Base-by-base conservation (phyloP, 2,329 filamentous ascomycete species). In the Neospermospora avenae region DNA sequence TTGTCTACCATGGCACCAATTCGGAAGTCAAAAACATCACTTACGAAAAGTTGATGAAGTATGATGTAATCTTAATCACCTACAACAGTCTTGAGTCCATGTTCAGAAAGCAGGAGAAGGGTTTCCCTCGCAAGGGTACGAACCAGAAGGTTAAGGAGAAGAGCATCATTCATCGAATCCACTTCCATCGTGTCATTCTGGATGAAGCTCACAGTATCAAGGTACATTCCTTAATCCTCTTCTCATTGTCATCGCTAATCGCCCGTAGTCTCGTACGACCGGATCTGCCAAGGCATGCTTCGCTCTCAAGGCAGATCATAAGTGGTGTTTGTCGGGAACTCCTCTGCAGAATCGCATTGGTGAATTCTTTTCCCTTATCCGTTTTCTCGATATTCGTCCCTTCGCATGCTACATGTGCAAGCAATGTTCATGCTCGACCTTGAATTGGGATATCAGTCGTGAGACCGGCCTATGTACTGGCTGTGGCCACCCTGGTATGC, bases 121-220 rank as follows among this genome's bases (percentile, higher is more conserved):
- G 95, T 0, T 95, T 93, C 80, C 87, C 83, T 67, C 88, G 92
- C 60, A 89, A 90, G 64, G 86, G 89, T 31, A 31, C 28, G 28
- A 5, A 6, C 37, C 89, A 90, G 25, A 78, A 93, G 24, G 82
- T 93, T 75, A 96, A 93, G 72, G 90, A 95, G 74, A 77, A 81
- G 75, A 90, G 88, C 68, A 74, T 88, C 34, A 91, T 99, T 34
- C 95, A 99, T 73, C 82, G 88, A 41, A 89, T 96, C 53, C 78
- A 88, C 24, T 99, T 93, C 67, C 93, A 98, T 72, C 89, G 95
- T 28, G 81, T 96, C 61, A 95, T 99, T 57, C 84, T 99, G 3
- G 95, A 99, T 67, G 95, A 99, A 74, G 92, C 92, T 5, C 92
- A 99, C 75, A 93, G 89, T 74, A 98, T 99, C 81, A 99, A 89